Evolutionary conservation across 495 filamentous ascomycete species (phyloP).

Genomic region (Bacidia rubella): DNA sequence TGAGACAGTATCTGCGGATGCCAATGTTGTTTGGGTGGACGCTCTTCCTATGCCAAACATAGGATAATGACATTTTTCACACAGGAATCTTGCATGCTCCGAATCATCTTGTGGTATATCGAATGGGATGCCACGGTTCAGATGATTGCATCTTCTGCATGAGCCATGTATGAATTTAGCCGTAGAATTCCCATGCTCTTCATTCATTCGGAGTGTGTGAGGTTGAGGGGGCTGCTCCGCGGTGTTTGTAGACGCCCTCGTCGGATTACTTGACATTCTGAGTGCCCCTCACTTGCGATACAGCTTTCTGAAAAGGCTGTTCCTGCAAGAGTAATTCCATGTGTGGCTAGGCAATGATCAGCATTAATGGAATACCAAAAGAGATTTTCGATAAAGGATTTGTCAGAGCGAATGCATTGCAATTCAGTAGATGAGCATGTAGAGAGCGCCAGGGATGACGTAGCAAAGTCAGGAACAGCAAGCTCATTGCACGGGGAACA

Average conservation of each 20-base stretch:
- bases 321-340: too few species aligned
- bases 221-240: not conserved
- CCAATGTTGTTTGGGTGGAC: constrained; percentile 9
- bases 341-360: too few species aligned
- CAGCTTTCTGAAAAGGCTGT: too few species aligned
- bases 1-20: constrained; percentile 3
- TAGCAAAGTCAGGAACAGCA: not conserved
- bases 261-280: too few species aligned
- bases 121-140: not conserved
- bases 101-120: not conserved
- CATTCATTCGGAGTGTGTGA: not conserved
- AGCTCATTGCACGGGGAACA: not conserved
- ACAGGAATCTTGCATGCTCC: not conserved
- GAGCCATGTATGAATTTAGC: not conserved
- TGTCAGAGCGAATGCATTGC: too few species aligned
- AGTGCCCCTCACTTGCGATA: too few species aligned
- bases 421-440: too few species aligned
- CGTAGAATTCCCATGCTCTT: not conserved
- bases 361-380: too few species aligned
- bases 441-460: not conserved
- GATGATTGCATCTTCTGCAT: not conserved
- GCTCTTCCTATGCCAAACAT: constrained; percentile 8
- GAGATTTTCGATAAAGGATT: too few species aligned
- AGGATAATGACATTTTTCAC: constrained; percentile 6
- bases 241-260: not conserved